Evolutionary conservation across 352 stramenopile genomes (phyloP), one percentile per base, ranked within the genome.

Genomic region (Pythium folliculosum): DNA sequence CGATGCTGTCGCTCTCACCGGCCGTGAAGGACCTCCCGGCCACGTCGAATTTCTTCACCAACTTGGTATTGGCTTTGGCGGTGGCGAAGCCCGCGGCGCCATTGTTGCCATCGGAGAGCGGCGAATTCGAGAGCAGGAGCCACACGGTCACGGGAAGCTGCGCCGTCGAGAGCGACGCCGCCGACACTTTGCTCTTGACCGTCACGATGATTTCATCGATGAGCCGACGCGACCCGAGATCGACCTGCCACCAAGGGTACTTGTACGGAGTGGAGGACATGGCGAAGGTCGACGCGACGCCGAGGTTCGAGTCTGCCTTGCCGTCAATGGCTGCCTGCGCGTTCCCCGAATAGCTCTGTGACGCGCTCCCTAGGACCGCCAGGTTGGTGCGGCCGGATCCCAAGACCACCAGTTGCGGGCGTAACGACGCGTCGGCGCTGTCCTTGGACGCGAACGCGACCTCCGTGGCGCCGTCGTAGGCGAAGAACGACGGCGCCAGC

Each of bases 191-290:
- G 30, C 70, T 66, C 53, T 88, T 88, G 21, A 89, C 38, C 6
- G 58, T 81, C 48, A 92, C 51, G 0, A 88, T 51, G 22, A 92
- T 62, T 1, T 86, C 70, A 44, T 91, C 84, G 37, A 92, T 73
- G 0, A 72, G 58, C 37, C 77, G 60, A 19, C 65, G 32, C 0
- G 16, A 61, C 1, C 54, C 67, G 1, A 89, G 60, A 54, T 91
- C 74, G 0, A 81, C 67, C 32, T 90, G 63, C 84, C 84, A 92
- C 84, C 84, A 92, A 16, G 80, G 79, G 27, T 86, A 88, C 12
- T 67, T 70, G 60, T 75, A 80, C 23, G 70, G 32, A 9, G 57
- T 69, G 1, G 75, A 73, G 17, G 80, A 83, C 77, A 90, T 83
- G 12, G 80, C 77, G 44, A 82, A 90, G 17, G 63, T 82, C 14